Conservation (phyloP, 2,329 filamentous ascomycete species). For the Cryphonectria carpinicola region DNA sequence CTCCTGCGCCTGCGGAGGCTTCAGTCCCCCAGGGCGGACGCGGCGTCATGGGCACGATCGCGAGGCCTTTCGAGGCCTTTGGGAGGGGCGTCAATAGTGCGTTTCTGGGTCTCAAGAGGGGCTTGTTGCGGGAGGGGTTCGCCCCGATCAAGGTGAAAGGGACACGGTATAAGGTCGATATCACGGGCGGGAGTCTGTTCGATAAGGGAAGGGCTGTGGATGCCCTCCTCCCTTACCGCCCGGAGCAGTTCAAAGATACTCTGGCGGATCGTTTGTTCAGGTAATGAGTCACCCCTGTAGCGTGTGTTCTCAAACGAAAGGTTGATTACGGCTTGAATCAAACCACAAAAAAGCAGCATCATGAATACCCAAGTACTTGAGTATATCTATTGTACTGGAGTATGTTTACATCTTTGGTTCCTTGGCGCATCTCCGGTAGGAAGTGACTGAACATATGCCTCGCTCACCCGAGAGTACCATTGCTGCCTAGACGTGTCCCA, state of each 20-base stretch:
- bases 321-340: background rate
- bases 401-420: too few species aligned
- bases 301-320: background rate
- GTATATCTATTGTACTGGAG: too few species aligned
- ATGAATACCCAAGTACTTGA: too few species aligned
- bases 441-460: too few species aligned
- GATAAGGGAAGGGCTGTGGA: slow-evolving; percentile 64
- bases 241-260: slow-evolving; percentile 18
- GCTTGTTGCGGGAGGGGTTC: slow-evolving; percentile 62
- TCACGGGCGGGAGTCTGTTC: slow-evolving; percentile 60
- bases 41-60: slow-evolving; percentile 41
- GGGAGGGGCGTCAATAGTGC: slow-evolving; percentile 46
- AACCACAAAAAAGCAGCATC: background rate
- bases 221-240: slow-evolving; percentile 47
- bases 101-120: slow-evolving; percentile 51
- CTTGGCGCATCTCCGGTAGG: too few species aligned
- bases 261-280: slow-evolving; percentile 9
- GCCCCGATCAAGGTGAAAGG: slow-evolving; percentile 53
- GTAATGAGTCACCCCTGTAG: background rate
- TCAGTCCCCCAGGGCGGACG: background rate
- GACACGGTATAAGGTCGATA: slow-evolving; percentile 60
- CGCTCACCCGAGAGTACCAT: too few species aligned
- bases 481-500: too few species aligned
- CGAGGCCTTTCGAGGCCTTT: slow-evolving; percentile 59
- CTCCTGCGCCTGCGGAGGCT: slow-evolving; percentile 4